Conservation (phyloP, 1,284 basidiomycete genomes). For the Malassezia restricta region DNA sequence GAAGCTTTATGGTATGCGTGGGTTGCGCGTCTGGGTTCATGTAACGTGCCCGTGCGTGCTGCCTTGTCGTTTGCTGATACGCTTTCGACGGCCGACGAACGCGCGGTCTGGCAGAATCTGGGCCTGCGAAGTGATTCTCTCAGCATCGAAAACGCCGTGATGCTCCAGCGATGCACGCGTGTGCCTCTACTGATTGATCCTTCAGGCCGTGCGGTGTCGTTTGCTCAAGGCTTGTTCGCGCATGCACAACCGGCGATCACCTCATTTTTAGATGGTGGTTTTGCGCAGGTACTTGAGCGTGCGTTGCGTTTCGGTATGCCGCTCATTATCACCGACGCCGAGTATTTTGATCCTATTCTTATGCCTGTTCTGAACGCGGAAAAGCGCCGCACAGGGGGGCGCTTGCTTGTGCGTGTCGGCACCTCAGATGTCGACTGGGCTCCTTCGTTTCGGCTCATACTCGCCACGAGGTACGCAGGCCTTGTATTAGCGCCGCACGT, state of each 20-base stretch:
- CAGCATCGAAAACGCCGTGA: constrained; percentile 96
- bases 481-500: constrained; percentile 97
- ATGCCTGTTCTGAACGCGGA: constrained; percentile 97
- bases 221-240: constrained; percentile 86
- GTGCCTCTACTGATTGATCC: constrained; percentile 98
- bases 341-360: constrained; percentile 91
- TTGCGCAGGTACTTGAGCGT: constrained; percentile 94
- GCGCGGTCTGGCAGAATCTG: constrained; percentile 79
- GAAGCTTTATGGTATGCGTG: constrained; percentile 95
- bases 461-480: constrained; percentile 90
- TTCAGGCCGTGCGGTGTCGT: constrained; percentile 91
- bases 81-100: constrained; percentile 90
- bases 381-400: constrained; percentile 72
- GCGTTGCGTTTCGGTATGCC: constrained; percentile 98
- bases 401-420: constrained; percentile 93
- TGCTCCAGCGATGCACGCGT: constrained; percentile 85
- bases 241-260: constrained; percentile 95
- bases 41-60: constrained; percentile 80
- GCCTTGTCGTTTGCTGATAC: constrained; percentile 90
- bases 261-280: constrained; percentile 95
- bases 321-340: constrained; percentile 91
- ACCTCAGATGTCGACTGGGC: constrained; percentile 99
- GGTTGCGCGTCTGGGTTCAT: constrained; percentile 73
- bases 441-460: constrained; percentile 89
- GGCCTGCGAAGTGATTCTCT: constrained; percentile 86